A percentile compares a stretch with the other conserved stretches of the same genome.
Evolutionary conservation across 805 yeast genomes (phyloP).

Genomic region (Saccharomycopsis selenospora): DNA sequence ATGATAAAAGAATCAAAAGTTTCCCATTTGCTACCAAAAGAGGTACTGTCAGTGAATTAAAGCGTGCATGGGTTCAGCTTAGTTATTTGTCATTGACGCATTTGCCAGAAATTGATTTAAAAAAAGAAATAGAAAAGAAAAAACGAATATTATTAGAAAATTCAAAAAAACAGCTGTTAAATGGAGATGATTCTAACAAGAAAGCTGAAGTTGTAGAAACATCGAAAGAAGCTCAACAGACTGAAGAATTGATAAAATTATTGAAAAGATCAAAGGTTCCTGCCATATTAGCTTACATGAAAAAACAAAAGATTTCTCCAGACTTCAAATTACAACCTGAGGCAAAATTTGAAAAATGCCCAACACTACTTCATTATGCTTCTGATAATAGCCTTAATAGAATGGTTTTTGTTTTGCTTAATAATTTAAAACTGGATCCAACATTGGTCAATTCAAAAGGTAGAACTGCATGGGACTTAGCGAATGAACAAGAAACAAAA

Average conservation of each 20-base stretch:
- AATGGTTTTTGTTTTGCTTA: slow-evolving; percentile 54
- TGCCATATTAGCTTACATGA: slow-evolving; percentile 53
- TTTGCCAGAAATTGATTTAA: slow-evolving; percentile 42
- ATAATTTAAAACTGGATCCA: slow-evolving; percentile 67
- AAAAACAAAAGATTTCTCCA: slow-evolving; percentile 46
- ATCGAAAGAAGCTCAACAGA: slow-evolving; percentile 39
- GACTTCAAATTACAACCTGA: slow-evolving; percentile 52
- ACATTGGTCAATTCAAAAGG: slow-evolving; percentile 43
- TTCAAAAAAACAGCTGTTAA: slow-evolving; percentile 30
- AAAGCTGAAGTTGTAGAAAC: slow-evolving; percentile 24
- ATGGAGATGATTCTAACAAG: slow-evolving; percentile 26
- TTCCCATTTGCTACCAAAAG: slow-evolving; percentile 89
- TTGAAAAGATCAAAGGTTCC: slow-evolving; percentile 76
- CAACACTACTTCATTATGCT: slow-evolving; percentile 77
- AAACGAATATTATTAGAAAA: slow-evolving; percentile 19
- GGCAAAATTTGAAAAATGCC: slow-evolving; percentile 43
- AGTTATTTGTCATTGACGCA: slow-evolving; percentile 49
- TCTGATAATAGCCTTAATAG: slow-evolving; percentile 58
- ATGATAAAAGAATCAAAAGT: slow-evolving; percentile 55
- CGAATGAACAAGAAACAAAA: slow-evolving; percentile 38
- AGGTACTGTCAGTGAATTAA: slow-evolving; percentile 76
- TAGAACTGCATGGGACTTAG: slow-evolving; percentile 63
- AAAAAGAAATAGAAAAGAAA: slow-evolving; percentile 25
- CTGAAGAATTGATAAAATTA: slow-evolving; percentile 50
- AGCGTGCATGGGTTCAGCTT: slow-evolving; percentile 76